phyloP scores from a whole-genome alignment of 2,329 filamentous ascomycete species.

The Leptographium wingfieldii region DNA sequence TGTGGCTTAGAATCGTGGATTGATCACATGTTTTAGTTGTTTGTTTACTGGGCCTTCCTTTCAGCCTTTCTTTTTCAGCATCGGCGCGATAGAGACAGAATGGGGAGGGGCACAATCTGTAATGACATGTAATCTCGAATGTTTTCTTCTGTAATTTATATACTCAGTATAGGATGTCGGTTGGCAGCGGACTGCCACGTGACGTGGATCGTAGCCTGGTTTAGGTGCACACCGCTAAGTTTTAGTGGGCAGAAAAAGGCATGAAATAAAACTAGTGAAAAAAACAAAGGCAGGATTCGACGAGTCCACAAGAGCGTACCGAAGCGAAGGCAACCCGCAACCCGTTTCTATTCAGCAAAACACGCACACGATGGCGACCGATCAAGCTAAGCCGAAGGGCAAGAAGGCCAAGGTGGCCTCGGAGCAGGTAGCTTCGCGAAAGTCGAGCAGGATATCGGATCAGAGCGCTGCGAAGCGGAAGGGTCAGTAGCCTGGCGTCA shows the following conservation, averaged over 20 bases:
- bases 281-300: not conserved
- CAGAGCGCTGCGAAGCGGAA: not conserved
- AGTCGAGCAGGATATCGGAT: conserved; percentile 2
- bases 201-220: not conserved
- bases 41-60: not conserved
- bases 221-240: no score
- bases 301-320: no score
- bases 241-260: no score
- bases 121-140: not conserved
- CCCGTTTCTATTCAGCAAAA: no score
- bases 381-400: not conserved
- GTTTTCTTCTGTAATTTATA: not conserved
- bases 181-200: not conserved
- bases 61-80: not conserved
- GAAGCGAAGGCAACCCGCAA: not conserved
- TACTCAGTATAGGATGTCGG: no score
- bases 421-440: not conserved
- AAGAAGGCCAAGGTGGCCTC: not conserved
- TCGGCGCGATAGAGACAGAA: not conserved
- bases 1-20: not conserved
- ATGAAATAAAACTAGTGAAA: not conserved
- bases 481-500: not conserved
- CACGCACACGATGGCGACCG: not conserved
- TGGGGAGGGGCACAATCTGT: not conserved
- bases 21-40: not conserved